Evolutionary conservation across 2,329 filamentous ascomycete species (phyloP).

Genomic region (Dendrostoma leiphaemia): DNA sequence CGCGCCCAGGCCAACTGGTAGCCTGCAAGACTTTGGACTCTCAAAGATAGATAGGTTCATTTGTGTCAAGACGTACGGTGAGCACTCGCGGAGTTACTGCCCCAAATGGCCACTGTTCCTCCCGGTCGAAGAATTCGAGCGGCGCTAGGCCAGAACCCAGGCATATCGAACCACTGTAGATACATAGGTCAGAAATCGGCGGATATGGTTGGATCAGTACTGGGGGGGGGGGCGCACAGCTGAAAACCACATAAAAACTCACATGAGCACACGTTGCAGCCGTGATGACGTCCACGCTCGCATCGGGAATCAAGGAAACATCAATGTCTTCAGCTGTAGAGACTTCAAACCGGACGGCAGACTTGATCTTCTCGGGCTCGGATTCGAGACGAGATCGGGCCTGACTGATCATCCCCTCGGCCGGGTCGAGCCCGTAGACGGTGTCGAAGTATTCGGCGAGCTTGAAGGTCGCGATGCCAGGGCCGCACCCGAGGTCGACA

Average conservation of each 20-base stretch:
- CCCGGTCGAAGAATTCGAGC: constrained; percentile 15
- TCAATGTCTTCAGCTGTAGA: constrained; percentile 44
- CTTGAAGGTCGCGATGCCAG: constrained; percentile 45
- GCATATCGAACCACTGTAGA: constrained; percentile 49
- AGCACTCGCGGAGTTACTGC: constrained; percentile 27
- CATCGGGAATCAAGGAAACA: constrained; percentile 28
- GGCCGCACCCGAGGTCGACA: constrained; percentile 57
- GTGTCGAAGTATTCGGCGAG: constrained; percentile 45
- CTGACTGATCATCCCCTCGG: constrained; percentile 50
- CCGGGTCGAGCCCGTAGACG: constrained; percentile 50
- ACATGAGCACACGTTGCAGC: constrained; percentile 49
- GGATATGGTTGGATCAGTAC: too few species aligned
- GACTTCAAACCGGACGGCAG: constrained; percentile 32
- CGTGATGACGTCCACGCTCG: constrained; percentile 47
- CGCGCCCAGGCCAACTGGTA: too few species aligned
- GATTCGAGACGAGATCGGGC: constrained; percentile 35
- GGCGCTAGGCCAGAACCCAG: constrained; percentile 15
- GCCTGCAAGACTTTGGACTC: too few species aligned
- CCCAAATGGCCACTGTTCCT: constrained; percentile 50
- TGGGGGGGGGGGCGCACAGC: background rate
- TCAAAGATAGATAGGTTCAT: too few species aligned
- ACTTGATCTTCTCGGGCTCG: constrained; percentile 27
- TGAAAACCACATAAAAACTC: background rate
- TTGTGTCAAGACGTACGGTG: constrained; percentile 23
- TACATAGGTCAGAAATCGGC: too few species aligned